Evolutionary conservation across 2,329 filamentous ascomycete species (phyloP), one percentile per base, ranked within the genome.

Genomic region (Incumbomyces delicatus): DNA sequence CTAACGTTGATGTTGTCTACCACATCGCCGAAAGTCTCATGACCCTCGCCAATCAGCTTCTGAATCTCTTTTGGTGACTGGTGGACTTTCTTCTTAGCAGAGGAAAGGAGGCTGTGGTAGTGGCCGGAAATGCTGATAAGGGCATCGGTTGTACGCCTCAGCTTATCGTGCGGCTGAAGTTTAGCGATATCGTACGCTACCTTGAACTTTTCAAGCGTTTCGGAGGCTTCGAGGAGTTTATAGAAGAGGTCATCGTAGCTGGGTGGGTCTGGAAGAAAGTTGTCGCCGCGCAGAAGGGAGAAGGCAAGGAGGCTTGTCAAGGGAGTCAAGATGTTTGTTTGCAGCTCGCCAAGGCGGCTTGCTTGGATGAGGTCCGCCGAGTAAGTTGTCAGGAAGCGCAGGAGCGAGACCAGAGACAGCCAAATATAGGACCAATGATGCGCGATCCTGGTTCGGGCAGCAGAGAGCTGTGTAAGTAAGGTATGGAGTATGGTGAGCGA

Each of bases 381-480:
- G 61, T 98, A 98, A 20, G 84, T 89, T 2, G 85, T 87, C 37
- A 96, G 73, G 69, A 98, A 98, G 36, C 87, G 84, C 53, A 95
- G 80, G 17, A 98, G 81, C 4, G 87, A 84, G 10, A 96, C 76
- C 2, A 98, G 73, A 1, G 86, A 86, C 42, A 89, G 82, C 80
- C 95, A 98, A 22, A 98, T 77, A 59, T 96, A 89, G 1, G 87
- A 81, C 92, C 92, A 98, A 67, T 98, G 92, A 63, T 95, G 95
- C 13, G 74, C 66, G 14, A 96, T 73, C 30, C 92, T 83, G 29
- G 83, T 88, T 58, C 87, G 81, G 41, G 84, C 85, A 53, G 85
- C 81, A 37, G 86, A 87, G 33, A 96, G 76, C 61, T 90, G 86
- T 6, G 87, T 87, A 32, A 96, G 76, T 43, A 94, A 73, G 36